phyloP scores from a whole-genome alignment of 208 protist species.

The Novymonas esmeraldas region DNA sequence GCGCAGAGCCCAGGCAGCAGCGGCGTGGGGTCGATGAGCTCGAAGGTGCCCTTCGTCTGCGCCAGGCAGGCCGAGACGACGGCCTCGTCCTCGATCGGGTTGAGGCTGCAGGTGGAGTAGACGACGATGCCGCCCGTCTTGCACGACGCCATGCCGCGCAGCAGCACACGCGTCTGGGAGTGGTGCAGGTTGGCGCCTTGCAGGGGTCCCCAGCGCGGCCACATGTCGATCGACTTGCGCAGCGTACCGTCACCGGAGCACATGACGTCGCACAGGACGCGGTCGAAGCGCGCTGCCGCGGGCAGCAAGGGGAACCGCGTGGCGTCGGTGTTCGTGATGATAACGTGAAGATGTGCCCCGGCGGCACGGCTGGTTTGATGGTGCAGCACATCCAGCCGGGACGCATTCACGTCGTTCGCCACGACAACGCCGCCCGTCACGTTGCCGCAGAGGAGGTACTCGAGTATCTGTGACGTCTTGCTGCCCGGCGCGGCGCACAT shows the following conservation, averaged over 20 bases:
- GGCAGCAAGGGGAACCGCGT: conserved; percentile 77
- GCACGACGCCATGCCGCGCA: conserved; percentile 81
- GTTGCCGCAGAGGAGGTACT: conserved; percentile 52
- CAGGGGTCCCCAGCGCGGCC: conserved; percentile 89
- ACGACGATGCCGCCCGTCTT: conserved; percentile 89
- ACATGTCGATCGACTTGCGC: conserved; percentile 94
- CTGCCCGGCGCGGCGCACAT: conserved; percentile 90
- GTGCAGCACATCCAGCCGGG: conserved; percentile 83
- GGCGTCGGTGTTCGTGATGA: conserved; percentile 91
- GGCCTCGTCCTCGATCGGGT: conserved; percentile 96
- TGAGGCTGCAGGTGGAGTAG: conserved; percentile 96
- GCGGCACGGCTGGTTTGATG: conserved; percentile 78
- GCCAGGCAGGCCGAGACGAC: conserved; percentile 88
- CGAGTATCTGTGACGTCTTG: conserved; percentile 90
- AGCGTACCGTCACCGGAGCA: conserved; percentile 96
- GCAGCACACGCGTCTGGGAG: conserved; percentile 81
- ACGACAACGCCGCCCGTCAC: conserved; percentile 72
- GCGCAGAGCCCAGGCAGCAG: conserved; percentile 79
- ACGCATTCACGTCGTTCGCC: conserved; percentile 90
- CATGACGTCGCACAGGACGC: conserved; percentile 95
- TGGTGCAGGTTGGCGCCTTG: conserved; percentile 86
- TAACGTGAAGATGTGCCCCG: conserved; percentile 73
- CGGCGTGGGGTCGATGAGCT: conserved; percentile 81
- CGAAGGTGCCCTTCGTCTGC: conserved; percentile 62
- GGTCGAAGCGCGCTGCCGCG: conserved; percentile 77